Conservation (phyloP, 441 rosid genomes). For the Brassica hybrid region DNA sequence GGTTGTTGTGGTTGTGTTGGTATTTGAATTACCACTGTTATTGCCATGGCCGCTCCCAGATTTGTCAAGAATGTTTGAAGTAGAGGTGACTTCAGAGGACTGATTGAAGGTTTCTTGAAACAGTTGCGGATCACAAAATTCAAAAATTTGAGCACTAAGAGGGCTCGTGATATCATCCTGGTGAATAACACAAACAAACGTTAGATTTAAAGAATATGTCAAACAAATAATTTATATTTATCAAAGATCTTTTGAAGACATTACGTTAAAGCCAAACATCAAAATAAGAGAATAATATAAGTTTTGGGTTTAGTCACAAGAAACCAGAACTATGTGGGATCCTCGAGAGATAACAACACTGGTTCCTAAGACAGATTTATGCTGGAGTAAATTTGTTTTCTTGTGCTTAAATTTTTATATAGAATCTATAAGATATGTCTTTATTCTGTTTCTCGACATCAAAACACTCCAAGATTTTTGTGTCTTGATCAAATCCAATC, state of each 20-base stretch:
- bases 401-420: background rate
- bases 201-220: background rate
- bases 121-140: conserved; percentile 64
- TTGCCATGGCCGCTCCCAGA: conserved; percentile 41
- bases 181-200: conserved; percentile 21
- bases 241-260: background rate
- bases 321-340: conserved; percentile 10
- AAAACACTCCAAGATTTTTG: conserved; percentile 26
- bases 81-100: conserved; percentile 62
- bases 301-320: conserved; percentile 36
- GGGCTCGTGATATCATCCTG: conserved; percentile 84
- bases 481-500: conserved; percentile 34
- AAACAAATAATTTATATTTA: background rate
- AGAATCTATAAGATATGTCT: conserved; percentile 32
- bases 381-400: conserved; percentile 1
- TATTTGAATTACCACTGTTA: background rate
- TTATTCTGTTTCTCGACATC: conserved; percentile 37
- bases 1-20: conserved; percentile 43
- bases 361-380: conserved; percentile 14
- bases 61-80: conserved; percentile 44
- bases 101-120: conserved; percentile 60
- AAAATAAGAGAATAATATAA: conserved; percentile 22
- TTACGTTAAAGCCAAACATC: conserved; percentile 40
- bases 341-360: background rate
- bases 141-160: conserved; percentile 62